Conservation (phyloP, 1,139 yeast species). For the Saccharomyces pastorianus region DNA sequence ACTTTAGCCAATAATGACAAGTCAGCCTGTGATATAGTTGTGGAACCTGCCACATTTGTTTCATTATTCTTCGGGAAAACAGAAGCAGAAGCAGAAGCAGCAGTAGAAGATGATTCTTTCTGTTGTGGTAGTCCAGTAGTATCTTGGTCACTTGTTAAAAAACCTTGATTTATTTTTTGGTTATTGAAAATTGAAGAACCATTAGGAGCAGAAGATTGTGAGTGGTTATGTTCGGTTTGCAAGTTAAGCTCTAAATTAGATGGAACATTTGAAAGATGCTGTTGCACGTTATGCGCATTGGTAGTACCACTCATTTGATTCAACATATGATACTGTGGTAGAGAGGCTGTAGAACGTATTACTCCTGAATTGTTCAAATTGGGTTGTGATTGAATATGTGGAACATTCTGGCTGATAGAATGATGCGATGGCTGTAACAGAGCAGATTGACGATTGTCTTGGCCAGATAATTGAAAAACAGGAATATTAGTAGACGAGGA, state of each 20-base stretch:
- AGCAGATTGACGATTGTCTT: background rate
- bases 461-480: background rate
- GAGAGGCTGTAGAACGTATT: background rate
- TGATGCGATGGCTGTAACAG: background rate
- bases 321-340: background rate
- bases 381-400: background rate
- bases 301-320: background rate
- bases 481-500: conserved; percentile 6
- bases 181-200: conserved; percentile 10
- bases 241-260: background rate
- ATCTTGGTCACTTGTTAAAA: background rate
- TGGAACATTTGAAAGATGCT: background rate
- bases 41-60: conserved; percentile 14
- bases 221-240: background rate
- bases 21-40: conserved; percentile 47
- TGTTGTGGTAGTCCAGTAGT: conserved; percentile 13
- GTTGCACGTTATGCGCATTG: background rate
- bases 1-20: conserved; percentile 64
- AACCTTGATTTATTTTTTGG: conserved; percentile 8
- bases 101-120: conserved; percentile 13
- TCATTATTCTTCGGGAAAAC: background rate
- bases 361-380: background rate
- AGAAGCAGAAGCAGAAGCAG: conserved; percentile 4
- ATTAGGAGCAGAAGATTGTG: conserved; percentile 7
- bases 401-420: background rate